phyloP scores from a whole-genome alignment of 306 rosid species.

The Castanopsis chinensis region DNA sequence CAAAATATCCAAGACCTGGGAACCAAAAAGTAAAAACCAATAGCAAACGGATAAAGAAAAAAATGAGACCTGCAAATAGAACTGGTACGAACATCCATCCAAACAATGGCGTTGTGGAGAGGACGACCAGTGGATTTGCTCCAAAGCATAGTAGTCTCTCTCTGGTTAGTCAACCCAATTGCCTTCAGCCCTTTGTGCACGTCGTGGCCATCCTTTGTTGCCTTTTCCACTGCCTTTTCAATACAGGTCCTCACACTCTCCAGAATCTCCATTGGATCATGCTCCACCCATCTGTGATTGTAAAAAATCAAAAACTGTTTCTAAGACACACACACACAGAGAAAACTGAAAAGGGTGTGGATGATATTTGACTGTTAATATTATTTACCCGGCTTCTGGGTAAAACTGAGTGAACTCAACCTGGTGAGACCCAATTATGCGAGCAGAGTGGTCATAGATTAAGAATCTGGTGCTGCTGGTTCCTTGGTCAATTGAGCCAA shows the following conservation, averaged over 20 bases:
- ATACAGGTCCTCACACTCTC: conserved; percentile 74
- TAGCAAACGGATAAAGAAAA: neutral
- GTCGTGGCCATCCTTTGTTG: conserved; percentile 73
- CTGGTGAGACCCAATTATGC: conserved; percentile 63
- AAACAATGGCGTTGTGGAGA: conserved; percentile 80
- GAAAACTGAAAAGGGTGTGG: neutral
- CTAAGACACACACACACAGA: neutral
- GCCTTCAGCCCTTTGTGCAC: conserved; percentile 75
- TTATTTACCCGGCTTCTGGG: conserved; percentile 71
- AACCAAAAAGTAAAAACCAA: neutral
- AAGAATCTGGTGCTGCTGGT: conserved; percentile 87
- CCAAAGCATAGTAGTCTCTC: conserved; percentile 92
- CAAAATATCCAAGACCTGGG: neutral
- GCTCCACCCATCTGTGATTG: conserved; percentile 78
- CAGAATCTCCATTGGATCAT: conserved; percentile 82
- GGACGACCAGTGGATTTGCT: conserved; percentile 89
- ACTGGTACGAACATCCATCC: conserved; percentile 94
- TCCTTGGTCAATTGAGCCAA: conserved; percentile 88
- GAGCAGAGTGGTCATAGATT: conserved; percentile 53
- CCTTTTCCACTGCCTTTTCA: conserved; percentile 74
- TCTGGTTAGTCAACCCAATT: conserved; percentile 87
- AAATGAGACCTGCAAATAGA: conserved; percentile 65
- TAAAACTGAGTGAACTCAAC: conserved; percentile 88
- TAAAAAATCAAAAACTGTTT: neutral
- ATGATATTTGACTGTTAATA: neutral